phyloP scores from a whole-genome alignment of 345 rosid genomes.

The Ceriops tagal region DNA sequence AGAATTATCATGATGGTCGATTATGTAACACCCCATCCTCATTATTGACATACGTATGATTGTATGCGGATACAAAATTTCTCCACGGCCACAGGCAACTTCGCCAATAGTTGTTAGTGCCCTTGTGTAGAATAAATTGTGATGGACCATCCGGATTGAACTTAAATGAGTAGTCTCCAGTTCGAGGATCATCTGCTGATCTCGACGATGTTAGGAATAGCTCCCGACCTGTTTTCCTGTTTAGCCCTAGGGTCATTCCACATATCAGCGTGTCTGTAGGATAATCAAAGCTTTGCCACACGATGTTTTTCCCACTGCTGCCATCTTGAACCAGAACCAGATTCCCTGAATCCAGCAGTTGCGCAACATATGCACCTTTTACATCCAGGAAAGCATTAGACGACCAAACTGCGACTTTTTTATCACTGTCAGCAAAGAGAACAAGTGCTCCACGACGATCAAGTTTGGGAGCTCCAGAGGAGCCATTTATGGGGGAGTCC shows the following conservation, averaged over 20 bases:
- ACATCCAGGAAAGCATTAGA: neutral
- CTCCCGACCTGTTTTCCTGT: constrained; percentile 16
- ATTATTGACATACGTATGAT: neutral
- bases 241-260: constrained; percentile 18
- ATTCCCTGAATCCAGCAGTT: constrained; percentile 22
- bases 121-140: neutral
- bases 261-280: constrained; percentile 23
- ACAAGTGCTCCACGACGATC: neutral
- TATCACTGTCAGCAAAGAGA: neutral
- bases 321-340: neutral
- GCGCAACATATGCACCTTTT: neutral
- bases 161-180: constrained; percentile 3
- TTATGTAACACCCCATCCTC: neutral
- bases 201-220: constrained; percentile 24
- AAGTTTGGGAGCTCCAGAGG: neutral
- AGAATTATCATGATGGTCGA: neutral
- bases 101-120: neutral
- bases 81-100: constrained; percentile 47
- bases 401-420: no score
- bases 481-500: constrained; percentile 5
- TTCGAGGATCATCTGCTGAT: constrained; percentile 19
- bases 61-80: no score
- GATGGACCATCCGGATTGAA: constrained; percentile 7
- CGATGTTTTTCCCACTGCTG: neutral
- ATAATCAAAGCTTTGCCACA: constrained; percentile 40